phyloP scores from a whole-genome alignment of 805 yeast species.

The Blastobotrys parvus region DNA sequence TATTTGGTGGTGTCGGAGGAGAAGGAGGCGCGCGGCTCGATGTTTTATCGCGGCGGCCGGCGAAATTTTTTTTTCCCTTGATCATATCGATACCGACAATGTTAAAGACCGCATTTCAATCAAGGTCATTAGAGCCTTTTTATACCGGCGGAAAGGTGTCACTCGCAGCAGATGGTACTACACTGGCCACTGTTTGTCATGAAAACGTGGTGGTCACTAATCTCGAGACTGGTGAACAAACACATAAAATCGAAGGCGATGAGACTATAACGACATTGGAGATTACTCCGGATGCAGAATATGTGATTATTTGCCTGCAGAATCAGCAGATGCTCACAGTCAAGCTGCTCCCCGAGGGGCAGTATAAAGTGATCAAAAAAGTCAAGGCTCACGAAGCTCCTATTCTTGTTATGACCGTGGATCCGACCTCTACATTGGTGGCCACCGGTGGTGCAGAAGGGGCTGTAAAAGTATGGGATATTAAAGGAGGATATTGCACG shows the following conservation, averaged over 20 bases:
- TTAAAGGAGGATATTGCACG: constrained; percentile 78
- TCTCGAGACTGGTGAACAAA: constrained; percentile 42
- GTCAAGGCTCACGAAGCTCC: constrained; percentile 55
- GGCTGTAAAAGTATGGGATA: constrained; percentile 81
- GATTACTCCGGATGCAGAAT: constrained; percentile 66
- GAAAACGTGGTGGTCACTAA: constrained; percentile 63
- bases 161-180: constrained; percentile 44
- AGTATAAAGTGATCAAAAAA: constrained; percentile 16
- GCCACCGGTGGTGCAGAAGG: constrained; percentile 98
- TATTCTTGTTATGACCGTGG: constrained; percentile 67
- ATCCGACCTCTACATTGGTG: constrained; percentile 72
- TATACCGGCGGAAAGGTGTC: constrained; percentile 82
- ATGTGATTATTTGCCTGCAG: constrained; percentile 67
- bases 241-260: constrained; percentile 53
- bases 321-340: constrained; percentile 73
- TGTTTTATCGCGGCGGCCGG: neutral
- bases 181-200: constrained; percentile 1
- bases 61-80: neutral
- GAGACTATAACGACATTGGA: constrained; percentile 78
- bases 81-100: neutral
- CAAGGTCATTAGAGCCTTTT: constrained; percentile 61
- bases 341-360: constrained; percentile 30
- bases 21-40: neutral
- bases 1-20: neutral
- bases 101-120: constrained; percentile 32